Percentiles rank a stretch among this genome's conserved stretches.
These are phyloP conservation scores for Pseudozyma sp. DNA, from an alignment of 1,284 basidiomycete genomes.

Conservation along the genomic window DNA sequence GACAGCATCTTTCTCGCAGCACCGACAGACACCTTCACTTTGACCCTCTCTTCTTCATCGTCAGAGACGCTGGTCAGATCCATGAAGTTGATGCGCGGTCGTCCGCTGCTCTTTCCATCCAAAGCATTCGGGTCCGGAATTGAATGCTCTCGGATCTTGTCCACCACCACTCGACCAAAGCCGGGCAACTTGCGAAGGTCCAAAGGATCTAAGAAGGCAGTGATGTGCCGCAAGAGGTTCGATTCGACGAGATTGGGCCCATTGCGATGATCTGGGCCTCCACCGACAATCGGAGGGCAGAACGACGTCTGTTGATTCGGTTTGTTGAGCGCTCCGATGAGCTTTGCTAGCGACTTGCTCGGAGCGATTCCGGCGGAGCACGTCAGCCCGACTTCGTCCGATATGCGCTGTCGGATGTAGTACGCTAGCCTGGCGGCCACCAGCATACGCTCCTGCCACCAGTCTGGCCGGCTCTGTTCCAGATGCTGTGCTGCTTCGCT, in stretches of 20 bases:
- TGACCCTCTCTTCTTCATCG: constrained; percentile 23
- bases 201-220: constrained; percentile 63
- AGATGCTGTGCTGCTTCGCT: constrained; percentile 18
- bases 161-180: constrained; percentile 52
- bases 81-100: constrained; percentile 25
- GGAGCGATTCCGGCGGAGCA: constrained; percentile 68
- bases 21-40: constrained; percentile 29
- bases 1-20: constrained; percentile 48
- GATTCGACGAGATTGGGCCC: constrained; percentile 7
- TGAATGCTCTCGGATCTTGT: constrained; percentile 42
- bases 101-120: background rate
- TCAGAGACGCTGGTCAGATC: constrained; percentile 21
- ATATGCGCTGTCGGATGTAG: constrained; percentile 62
- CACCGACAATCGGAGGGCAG: constrained; percentile 18
- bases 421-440: constrained; percentile 66
- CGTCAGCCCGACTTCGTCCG: constrained; percentile 65
- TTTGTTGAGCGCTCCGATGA: constrained; percentile 66
- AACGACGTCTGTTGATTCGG: constrained; percentile 67
- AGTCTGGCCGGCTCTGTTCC: constrained; percentile 17
- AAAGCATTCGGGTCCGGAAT: constrained; percentile 1
- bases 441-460: constrained; percentile 43
- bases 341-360: constrained; percentile 68
- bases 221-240: constrained; percentile 33
- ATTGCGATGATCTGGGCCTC: background rate
- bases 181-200: constrained; percentile 56